Evolutionary conservation across 805 yeast genomes (phyloP), one percentile per base, ranked within the genome.

Genomic region (Nakazawaea laoshanensis): DNA sequence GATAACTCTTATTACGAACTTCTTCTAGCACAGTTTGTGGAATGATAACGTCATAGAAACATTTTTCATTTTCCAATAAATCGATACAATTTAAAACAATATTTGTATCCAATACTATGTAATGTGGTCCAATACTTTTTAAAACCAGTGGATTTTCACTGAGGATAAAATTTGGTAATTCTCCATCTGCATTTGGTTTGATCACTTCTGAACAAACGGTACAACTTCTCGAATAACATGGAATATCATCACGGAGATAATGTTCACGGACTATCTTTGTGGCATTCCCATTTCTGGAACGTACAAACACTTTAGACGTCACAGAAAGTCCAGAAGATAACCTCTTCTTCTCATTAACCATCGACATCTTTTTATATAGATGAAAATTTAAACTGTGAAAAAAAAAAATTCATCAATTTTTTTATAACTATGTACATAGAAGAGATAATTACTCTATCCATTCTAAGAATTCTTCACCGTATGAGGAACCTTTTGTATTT

Each of bases 11-110:
- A 51, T 86, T 86, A 42, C 85, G 74, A 7, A 89, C 95, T 55
- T 92, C 97, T 45, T 94, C 96, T 22, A 92, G 63, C 3, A 86
- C 96, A 5, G 94, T 82, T 53, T 92, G 98, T 2, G 97, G 95
- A n/a, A 92, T 62, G 36, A 92, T 79, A 12, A 88, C 95, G 56
- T 92, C 97, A 48, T 69, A 79, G 49, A 92, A 84, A 34, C 83
- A 79, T 19, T 70, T 67, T 14, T 66, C 65, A 46, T 75, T 78
- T 54, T 92, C 99, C 36, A 92, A 59, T 38, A 92, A 60, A 55
- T 92, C 99, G 41, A 92, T 89, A 5, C 95, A 89, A 50, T 78
- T 82, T 40, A 92, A 60, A 1, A 83, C 79, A 42, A 92, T 78
- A 49, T 92, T 89, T 2, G 97, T 86, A 53, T 92, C 98, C 7